These are phyloP conservation scores for Silene conica DNA, from an alignment of 148 eudicot species.

Conservation along the genomic window DNA sequence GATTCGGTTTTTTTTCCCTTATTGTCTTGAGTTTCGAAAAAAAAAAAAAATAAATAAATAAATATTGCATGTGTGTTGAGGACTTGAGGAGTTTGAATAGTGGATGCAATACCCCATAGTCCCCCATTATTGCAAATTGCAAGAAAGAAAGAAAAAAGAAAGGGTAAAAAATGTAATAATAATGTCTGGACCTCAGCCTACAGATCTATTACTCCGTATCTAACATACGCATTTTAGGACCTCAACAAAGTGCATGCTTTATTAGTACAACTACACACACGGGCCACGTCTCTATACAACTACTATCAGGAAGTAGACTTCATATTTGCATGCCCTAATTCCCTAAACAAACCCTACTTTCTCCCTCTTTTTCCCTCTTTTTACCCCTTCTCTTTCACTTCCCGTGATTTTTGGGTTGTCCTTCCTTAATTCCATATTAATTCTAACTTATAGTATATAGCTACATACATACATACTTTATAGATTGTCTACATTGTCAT, in stretches of 20 bases:
- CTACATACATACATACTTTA: neutral
- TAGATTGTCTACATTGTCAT: neutral
- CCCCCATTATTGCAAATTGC: neutral
- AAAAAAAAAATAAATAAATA: no score
- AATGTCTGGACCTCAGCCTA: constrained; percentile 25
- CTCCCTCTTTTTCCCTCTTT: neutral
- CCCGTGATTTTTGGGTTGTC: constrained; percentile 32
- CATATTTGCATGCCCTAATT: constrained; percentile 23
- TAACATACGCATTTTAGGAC: neutral
- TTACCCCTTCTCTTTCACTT: neutral
- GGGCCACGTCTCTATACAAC: constrained; percentile 10
- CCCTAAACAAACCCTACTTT: constrained; percentile 19
- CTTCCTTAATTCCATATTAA: neutral
- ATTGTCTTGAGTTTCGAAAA: no score
- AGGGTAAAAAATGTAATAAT: neutral
- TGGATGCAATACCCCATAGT: neutral
- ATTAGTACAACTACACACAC: constrained; percentile 10
- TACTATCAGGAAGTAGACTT: no score
- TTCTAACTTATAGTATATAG: neutral
- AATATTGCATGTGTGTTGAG: no score
- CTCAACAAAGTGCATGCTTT: constrained; percentile 21
- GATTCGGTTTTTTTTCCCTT: no score
- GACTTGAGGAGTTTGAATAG: neutral
- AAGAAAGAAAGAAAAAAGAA: neutral
- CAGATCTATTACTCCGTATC: neutral